Conservation (phyloP, 495 filamentous ascomycete genomes). For the Choiromyces venosus region DNA sequence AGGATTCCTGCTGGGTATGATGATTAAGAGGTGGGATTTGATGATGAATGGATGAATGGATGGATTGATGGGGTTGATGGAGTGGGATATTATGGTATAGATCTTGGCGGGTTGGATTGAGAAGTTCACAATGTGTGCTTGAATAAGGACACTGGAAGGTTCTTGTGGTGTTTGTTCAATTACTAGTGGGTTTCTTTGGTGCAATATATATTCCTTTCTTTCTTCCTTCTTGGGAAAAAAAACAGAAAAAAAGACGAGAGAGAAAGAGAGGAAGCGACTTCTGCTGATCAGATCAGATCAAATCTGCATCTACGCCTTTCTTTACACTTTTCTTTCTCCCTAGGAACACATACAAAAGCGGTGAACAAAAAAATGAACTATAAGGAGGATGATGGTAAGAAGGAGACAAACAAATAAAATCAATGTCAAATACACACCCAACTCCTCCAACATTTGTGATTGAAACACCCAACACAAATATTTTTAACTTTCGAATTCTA, state of each 20-base stretch:
- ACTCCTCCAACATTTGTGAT: neutral
- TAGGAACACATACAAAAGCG: neutral
- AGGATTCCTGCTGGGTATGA: conserved; percentile 70
- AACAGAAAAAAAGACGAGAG: neutral
- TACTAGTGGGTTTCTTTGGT: neutral
- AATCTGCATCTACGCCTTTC: neutral
- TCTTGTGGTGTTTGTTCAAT: neutral
- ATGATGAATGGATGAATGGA: neutral
- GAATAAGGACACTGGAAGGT: neutral
- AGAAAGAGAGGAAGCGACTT: neutral
- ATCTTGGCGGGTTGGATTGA: neutral
- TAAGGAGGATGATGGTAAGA: neutral
- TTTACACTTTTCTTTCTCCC: neutral
- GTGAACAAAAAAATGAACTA: neutral
- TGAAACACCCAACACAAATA: neutral
- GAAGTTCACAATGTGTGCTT: neutral
- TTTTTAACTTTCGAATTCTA: conserved; percentile 6
- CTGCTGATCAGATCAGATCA: neutral
- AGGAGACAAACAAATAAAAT: neutral
- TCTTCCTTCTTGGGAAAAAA: too few species aligned
- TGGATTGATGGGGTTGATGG: too few species aligned
- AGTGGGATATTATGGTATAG: conserved; percentile 1
- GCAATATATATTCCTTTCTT: neutral
- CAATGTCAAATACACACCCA: neutral
- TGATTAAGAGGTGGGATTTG: conserved; percentile 46